Evolutionary conservation across 169 alveolate genomes (phyloP).

Genomic region (Perkinsus marinus): DNA sequence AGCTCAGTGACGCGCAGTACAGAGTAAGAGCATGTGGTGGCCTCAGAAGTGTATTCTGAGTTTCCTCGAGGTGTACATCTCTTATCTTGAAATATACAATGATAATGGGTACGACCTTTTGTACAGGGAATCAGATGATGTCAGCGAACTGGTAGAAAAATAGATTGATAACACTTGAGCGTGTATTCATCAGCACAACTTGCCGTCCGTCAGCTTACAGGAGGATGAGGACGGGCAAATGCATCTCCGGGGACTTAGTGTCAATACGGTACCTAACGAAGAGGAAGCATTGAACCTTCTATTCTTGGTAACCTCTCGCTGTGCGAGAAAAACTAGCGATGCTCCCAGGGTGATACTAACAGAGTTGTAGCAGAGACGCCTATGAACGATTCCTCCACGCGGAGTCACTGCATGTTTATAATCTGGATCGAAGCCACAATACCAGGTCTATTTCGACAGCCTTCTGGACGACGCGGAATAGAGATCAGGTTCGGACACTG

Average conservation of each 20-base stretch:
- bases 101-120: conserved; percentile 76
- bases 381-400: conserved; percentile 80
- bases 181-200: neutral
- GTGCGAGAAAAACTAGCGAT: no score
- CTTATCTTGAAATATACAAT: conserved; percentile 77
- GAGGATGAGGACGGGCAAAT: conserved; percentile 70
- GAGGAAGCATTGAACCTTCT: conserved; percentile 77
- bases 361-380: conserved; percentile 87
- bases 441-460: neutral
- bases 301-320: conserved; percentile 20
- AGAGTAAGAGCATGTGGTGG: neutral
- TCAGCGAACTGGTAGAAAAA: neutral
- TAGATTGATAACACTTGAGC: neutral
- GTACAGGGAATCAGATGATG: conserved; percentile 26
- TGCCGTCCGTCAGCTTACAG: conserved; percentile 39
- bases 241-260: conserved; percentile 66
- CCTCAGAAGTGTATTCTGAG: neutral
- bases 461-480: neutral
- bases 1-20: conserved; percentile 46
- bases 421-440: conserved; percentile 66
- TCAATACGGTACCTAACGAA: conserved; percentile 70
- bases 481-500: conserved; percentile 47
- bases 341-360: conserved; percentile 78
- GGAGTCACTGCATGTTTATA: conserved; percentile 86
- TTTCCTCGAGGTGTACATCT: conserved; percentile 35